Evolutionary conservation across 164 flowering plant species (phyloP).

Genomic region (Sextonia rubra): DNA sequence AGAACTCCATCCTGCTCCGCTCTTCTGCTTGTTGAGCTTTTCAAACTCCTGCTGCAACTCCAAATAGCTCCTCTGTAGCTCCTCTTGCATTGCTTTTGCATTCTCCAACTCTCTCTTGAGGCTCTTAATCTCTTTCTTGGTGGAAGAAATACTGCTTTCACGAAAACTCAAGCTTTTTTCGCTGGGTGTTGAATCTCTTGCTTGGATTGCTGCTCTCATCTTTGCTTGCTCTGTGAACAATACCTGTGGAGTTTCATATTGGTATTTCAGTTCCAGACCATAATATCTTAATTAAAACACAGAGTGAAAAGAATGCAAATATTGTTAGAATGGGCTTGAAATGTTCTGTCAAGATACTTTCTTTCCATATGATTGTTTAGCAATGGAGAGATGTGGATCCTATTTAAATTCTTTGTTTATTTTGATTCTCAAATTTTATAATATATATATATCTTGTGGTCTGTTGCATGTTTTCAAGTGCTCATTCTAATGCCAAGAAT

Average conservation of each 20-base stretch:
- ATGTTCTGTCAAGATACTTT: too few relatives aligned
- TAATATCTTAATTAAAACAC: background rate
- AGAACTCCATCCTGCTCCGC: conserved; percentile 34
- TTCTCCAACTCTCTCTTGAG: conserved; percentile 57
- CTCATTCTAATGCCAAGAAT: too few relatives aligned
- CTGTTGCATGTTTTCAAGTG: too few relatives aligned
- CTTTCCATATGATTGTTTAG: too few relatives aligned
- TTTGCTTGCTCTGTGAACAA: conserved; percentile 74
- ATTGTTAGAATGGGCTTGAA: background rate
- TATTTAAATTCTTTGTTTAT: too few relatives aligned
- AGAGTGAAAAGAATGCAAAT: background rate
- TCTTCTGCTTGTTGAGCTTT: conserved; percentile 37
- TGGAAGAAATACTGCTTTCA: conserved; percentile 34
- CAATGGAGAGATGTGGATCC: too few relatives aligned
- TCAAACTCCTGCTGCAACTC: conserved; percentile 47
- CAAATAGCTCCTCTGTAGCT: conserved; percentile 50
- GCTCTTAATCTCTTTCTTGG: conserved; percentile 41
- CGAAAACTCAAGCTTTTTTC: conserved; percentile 26
- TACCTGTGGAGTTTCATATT: conserved; percentile 33
- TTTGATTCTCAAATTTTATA: too few relatives aligned
- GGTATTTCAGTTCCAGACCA: background rate
- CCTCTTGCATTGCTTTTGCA: conserved; percentile 42
- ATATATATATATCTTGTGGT: too few relatives aligned
- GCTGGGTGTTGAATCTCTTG: conserved; percentile 28
- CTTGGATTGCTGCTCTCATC: conserved; percentile 52